Percentiles rank a stretch among this genome's conserved stretches.
Conservation (phyloP, 208 protist species). For the Naegleria fowleri region DNA sequence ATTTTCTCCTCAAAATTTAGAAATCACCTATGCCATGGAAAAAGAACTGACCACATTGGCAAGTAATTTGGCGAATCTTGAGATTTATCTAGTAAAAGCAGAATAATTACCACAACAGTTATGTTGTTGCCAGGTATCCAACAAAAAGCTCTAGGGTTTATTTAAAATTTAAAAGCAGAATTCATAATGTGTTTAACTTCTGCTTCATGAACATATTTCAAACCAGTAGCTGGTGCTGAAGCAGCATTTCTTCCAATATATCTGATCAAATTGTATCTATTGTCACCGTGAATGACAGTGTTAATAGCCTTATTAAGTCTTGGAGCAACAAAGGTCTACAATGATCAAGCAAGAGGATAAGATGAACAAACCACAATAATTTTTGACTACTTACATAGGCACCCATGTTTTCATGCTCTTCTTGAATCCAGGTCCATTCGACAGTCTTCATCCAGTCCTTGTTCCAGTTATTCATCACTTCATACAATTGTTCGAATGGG, state of each 20-base stretch:
- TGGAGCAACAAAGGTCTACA: neutral
- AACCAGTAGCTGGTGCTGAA: slow-evolving; percentile 37
- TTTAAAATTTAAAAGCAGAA: neutral
- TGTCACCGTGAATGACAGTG: slow-evolving; percentile 39
- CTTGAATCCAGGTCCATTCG: slow-evolving; percentile 77
- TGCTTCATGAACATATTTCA: neutral
- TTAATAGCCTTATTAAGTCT: neutral
- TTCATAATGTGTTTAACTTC: neutral
- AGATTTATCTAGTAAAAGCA: neutral
- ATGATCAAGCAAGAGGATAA: neutral
- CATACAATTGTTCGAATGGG: slow-evolving; percentile 83
- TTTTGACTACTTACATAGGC: slow-evolving; percentile 49
- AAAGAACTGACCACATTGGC: neutral
- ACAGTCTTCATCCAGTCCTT: slow-evolving; percentile 66
- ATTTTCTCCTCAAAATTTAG: neutral
- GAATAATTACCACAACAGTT: no score
- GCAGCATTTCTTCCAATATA: slow-evolving; percentile 59
- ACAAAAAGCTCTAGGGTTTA: no score
- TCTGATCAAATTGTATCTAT: slow-evolving; percentile 21
- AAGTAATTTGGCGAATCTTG: neutral
- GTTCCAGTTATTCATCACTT: slow-evolving; percentile 66
- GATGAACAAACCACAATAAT: neutral
- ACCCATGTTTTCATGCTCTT: slow-evolving; percentile 95
- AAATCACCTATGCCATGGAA: neutral
- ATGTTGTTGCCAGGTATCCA: no score